A percentile compares a stretch with the other conserved stretches of the same genome.
Evolutionary conservation across 202 grass and related monocot genomes (phyloP).

Genomic region (Musa balbisiana): DNA sequence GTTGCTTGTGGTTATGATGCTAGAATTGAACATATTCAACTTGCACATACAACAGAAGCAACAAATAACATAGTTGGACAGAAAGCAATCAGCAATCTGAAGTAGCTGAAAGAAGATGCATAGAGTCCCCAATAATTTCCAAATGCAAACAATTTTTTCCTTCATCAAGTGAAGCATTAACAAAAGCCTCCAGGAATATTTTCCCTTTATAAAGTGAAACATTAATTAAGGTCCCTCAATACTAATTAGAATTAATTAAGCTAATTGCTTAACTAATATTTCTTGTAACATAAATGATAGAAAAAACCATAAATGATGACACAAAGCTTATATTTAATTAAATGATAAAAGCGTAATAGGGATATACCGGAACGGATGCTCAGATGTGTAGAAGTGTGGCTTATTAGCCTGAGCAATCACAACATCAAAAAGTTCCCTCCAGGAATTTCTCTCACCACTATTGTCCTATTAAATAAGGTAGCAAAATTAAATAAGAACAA

Average conservation of each 20-base stretch:
- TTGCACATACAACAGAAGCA: too few species aligned
- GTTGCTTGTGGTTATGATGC: too few species aligned
- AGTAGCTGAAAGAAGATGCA: neutral
- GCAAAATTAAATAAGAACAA: constrained; percentile 19
- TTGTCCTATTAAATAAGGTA: constrained; percentile 37
- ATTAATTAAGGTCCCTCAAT: too few species aligned
- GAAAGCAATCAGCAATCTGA: neutral
- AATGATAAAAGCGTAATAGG: neutral
- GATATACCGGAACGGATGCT: constrained; percentile 45
- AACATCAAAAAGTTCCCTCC: constrained; percentile 96
- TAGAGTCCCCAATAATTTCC: neutral
- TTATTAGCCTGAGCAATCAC: constrained; percentile 98
- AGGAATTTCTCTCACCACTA: constrained; percentile 68
- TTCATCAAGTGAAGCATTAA: neutral
- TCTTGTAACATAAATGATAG: too few species aligned
- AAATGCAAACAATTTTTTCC: neutral
- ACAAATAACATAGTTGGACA: too few species aligned
- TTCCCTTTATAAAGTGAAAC: too few species aligned
- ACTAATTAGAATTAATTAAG: neutral
- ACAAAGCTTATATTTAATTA: constrained; percentile 14
- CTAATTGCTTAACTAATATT: neutral
- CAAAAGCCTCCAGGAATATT: neutral
- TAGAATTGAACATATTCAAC: too few species aligned
- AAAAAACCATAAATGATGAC: too few species aligned
- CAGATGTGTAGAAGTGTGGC: constrained; percentile 87